A percentile compares a stretch with the other conserved stretches of the same genome.
These are phyloP conservation scores for Collybia nuda DNA, from an alignment of 768 basidiomycete genomes.

Conservation along the genomic window DNA sequence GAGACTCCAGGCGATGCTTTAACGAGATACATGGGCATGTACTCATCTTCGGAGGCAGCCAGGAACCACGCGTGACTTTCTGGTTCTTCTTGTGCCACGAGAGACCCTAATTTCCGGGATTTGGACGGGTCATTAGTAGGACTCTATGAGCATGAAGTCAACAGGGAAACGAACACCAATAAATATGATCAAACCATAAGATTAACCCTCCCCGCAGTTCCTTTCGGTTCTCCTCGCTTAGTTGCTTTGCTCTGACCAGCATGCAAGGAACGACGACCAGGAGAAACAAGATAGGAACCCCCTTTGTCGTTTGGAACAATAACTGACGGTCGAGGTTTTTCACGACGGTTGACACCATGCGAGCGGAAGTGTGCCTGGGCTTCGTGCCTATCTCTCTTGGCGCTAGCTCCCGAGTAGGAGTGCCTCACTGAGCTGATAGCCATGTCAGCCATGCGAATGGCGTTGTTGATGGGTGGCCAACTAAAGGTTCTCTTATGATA, in stretches of 20 bases:
- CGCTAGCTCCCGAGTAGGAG: neutral
- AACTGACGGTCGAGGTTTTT: neutral
- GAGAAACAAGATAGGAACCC: conserved; percentile 22
- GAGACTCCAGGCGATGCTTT: neutral
- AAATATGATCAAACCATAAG: conserved; percentile 40
- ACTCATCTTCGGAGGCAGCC: conserved; percentile 48
- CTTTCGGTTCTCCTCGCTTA: conserved; percentile 6
- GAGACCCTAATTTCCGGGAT: conserved; percentile 14
- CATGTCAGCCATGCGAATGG: neutral
- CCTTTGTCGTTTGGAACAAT: conserved; percentile 23
- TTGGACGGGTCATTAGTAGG: conserved; percentile 5
- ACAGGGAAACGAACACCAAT: too few relatives aligned
- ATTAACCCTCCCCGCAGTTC: conserved; percentile 42
- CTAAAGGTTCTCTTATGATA: neutral
- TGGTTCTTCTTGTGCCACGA: conserved; percentile 13
- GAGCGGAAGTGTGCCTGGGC: neutral
- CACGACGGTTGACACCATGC: neutral
- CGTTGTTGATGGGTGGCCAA: neutral
- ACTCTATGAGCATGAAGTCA: conserved; percentile 3
- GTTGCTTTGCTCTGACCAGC: neutral
- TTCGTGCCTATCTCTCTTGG: neutral
- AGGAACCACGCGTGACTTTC: conserved; percentile 31
- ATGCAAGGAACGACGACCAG: conserved; percentile 7
- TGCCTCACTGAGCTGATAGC: neutral
- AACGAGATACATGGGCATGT: conserved; percentile 44